These are phyloP conservation scores for Pseudocercospora fijiensis DNA, from an alignment of 2,329 filamentous ascomycete genomes.

Conservation along the genomic window DNA sequence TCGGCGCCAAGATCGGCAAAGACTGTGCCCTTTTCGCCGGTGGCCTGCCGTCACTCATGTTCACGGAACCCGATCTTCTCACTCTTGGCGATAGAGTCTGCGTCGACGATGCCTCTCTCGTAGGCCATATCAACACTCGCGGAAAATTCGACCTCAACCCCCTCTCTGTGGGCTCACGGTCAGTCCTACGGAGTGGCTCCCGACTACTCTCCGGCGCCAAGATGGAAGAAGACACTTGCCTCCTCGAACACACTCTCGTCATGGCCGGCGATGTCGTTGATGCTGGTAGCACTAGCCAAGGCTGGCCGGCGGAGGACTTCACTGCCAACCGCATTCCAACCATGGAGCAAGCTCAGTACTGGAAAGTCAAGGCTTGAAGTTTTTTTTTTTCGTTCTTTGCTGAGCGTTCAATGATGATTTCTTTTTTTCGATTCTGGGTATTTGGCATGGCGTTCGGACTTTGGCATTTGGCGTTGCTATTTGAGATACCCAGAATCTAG, in stretches of 20 bases:
- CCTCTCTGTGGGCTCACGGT: conserved; percentile 52
- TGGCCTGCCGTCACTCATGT: conserved; percentile 53
- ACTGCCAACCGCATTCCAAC: conserved; percentile 34
- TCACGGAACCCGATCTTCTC: conserved; percentile 59
- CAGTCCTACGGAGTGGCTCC: conserved; percentile 54
- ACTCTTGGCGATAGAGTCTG: conserved; percentile 54
- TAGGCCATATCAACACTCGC: conserved; percentile 58
- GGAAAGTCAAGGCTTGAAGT: conserved; percentile 15
- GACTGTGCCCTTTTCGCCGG: conserved; percentile 58
- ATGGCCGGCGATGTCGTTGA: conserved; percentile 59
- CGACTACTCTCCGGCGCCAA: conserved; percentile 54
- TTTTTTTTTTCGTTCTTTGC: neutral
- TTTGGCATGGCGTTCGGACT: neutral
- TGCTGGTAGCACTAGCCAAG: conserved; percentile 53
- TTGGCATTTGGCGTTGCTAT: neutral
- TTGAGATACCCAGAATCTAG: neutral
- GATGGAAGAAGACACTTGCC: conserved; percentile 55
- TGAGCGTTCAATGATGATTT: neutral
- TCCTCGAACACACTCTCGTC: conserved; percentile 59
- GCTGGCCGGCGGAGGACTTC: conserved; percentile 54
- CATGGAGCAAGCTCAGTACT: conserved; percentile 24
- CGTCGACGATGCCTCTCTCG: conserved; percentile 58
- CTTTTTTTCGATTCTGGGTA: neutral
- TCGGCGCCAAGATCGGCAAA: conserved; percentile 56
- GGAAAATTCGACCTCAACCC: conserved; percentile 58